Evolutionary conservation across 768 basidiomycete species (phyloP), one percentile per base, ranked within the genome.

Genomic region (Kwoniella europaea): DNA sequence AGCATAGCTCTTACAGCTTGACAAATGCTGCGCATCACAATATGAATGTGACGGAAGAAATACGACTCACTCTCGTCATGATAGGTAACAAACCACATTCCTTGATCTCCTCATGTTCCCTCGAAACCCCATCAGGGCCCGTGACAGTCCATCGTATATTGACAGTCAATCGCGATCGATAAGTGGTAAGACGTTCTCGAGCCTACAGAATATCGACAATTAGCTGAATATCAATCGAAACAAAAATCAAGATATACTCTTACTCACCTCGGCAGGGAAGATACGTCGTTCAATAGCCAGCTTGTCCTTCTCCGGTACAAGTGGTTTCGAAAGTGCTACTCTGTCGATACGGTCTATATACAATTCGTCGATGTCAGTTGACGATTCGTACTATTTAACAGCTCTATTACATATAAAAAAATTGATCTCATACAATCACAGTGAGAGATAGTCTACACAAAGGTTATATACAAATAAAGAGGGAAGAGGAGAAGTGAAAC

Each of bases 51-150:
- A 29, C n/a, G 65, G 29, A 27, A 43, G 54, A 55, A 44, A 41
- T 35, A 35, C 6, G 86, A 76, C 93, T 80, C 84, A 95, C 94
- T 81, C 94, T 89, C 84, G 97, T 91, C 97, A 99, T 98, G 84
- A 99, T 91, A 3, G 97, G 97, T 16, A 98, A 86, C 43, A 93
- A 86, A 68, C 97, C 97, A 81, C 95, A 94, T 68, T 98, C 96
- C 76, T 91, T 85, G 62, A 85, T 90, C 52, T 90, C 88, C 71
- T 88, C 87, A 75, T 90, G 89, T 64, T 91, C 88, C 12, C 55
- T 71, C 9, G 86, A 86, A 60, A 90, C 89, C n/a, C 88, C 88
- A 65, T 89, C 75, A 0, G 79, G 73, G 2, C 71, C 76, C 10
- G 69, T 87, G 67, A 95, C 88, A 50, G 88, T 89, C 92, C 93